Base-by-base conservation (phyloP, 495 filamentous ascomycete species). In the Lophium mytilinum region DNA sequence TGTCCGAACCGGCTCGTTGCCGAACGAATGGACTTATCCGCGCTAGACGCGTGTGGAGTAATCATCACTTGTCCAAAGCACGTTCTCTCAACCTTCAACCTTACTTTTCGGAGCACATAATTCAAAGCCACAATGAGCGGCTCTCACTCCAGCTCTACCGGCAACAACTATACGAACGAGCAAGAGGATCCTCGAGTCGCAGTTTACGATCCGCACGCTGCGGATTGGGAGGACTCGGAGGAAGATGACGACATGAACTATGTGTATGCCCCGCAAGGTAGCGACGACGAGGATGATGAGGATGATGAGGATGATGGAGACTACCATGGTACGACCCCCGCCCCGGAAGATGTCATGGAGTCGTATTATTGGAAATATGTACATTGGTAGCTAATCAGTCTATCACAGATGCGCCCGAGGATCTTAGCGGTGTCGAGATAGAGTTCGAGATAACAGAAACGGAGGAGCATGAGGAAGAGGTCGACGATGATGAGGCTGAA, bases 401-500 rank as follows among this genome's bases (percentile, higher is more conserved):
- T 54, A 9, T 19, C 11, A 36, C 45, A 61, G 58, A 61, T 56
- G 58, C 58, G 9, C 34, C 34, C 10, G 57, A 56, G 36, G 45
- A 45, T 21, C 52, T 60, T 3, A 46, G 52, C 43, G 57, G 52
- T 21, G 39, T 51, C 5, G 59, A 62, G 35, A 53, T 59, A 19
- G 56, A 34, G 4, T 21, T 63, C 34, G 56, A 63, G 30, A 55
- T 55, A 7, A 51, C 55, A 0, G 52, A 59, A 53, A 46, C 37
- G 9, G 53, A 65, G 19, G 59, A 61, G 3, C 53, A 63, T 7
- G 33, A 57, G 15, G 62, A 58, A 30, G 42, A 48, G 11, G 58
- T 55, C 1, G 55, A 63, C 2, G 54, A 57, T 58, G 71, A 65
- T 53, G 64, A 70, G 15, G 63, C 66, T 37, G 60, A 67, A 35